These are phyloP conservation scores for Leishmania lainsoni DNA, from an alignment of 208 protist genomes.

Conservation along the genomic window DNA sequence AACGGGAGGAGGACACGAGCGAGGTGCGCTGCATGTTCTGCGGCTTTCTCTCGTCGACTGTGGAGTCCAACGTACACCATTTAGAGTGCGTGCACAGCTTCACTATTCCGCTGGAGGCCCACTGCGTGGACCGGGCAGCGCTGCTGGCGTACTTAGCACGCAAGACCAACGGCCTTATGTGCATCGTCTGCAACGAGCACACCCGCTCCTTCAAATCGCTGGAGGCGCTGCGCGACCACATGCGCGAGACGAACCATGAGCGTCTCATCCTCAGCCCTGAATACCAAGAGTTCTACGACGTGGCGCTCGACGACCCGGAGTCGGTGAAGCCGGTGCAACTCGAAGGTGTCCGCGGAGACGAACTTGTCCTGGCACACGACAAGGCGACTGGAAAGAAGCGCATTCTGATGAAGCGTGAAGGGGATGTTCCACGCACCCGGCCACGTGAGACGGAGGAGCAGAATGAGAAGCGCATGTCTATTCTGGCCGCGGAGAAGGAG, in stretches of 20 bases:
- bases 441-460: constrained; percentile 65
- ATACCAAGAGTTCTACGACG: constrained; percentile 87
- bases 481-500: constrained; percentile 61
- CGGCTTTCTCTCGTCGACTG: constrained; percentile 48
- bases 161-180: constrained; percentile 88
- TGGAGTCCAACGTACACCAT: constrained; percentile 71
- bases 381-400: constrained; percentile 33
- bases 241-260: constrained; percentile 84
- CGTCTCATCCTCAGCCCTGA: constrained; percentile 74
- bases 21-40: constrained; percentile 87
- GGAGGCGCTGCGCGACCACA: constrained; percentile 84
- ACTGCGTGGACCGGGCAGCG: constrained; percentile 65
- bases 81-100: constrained; percentile 70
- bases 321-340: constrained; percentile 41
- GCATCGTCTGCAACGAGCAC: constrained; percentile 87
- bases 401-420: constrained; percentile 62
- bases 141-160: constrained; percentile 83
- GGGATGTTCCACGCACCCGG: constrained; percentile 65
- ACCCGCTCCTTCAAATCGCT: constrained; percentile 72
- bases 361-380: constrained; percentile 43
- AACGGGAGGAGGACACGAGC: constrained; percentile 81
- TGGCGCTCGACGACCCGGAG: constrained; percentile 64
- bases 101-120: constrained; percentile 63
- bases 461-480: constrained; percentile 53
- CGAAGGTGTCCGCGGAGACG: constrained; percentile 45